Base-by-base conservation (phyloP, 345 rosid species). In the Cardamine resedifolia region DNA sequence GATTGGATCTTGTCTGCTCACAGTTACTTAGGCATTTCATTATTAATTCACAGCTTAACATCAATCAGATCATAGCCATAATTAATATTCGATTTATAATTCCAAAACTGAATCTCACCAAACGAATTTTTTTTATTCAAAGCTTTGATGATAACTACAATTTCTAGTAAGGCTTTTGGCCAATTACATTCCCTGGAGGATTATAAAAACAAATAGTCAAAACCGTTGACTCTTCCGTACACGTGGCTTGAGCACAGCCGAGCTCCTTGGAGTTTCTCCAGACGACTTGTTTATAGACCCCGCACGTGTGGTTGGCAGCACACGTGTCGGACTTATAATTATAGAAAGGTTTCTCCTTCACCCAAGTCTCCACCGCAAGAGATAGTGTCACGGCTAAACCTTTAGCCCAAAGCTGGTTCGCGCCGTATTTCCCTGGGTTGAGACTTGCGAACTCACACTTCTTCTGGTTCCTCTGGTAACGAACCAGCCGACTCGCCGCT, bases 261-360 rank as follows among this genome's bases (percentile, higher is more conserved):
- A 90, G 30, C 69, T 84, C 92, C 66, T 58, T 24, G 2, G 93
- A 86, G 62, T 86, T 83, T 63, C 78, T 84, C 98, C 96, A 90
- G 41, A 93, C 96, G 27, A 90, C 96, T 76, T 90, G 97, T 20
- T 72, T 89, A 68, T 89, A 93, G 47, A 87, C 90, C 15, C 96
- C 97, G 19, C 96, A 93, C 44, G 14, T 71, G 45, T 82, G 96
- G 49, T 80, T 76, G 0, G 83, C 59, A 2, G 71, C 78, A 43
- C 98, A 93, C 5, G 87, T 71, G 75, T 93, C 84, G 10, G 75
- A 48, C 52, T 59, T 64, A 65, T 88, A 86, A 71, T 81, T 71
- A 63, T 93, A 90, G 81, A 78, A 88, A 6, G 59, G 10, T 78
- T 82, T 86, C 88, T 93, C 88, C 27, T 80, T 66, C 18, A 88